These are phyloP conservation scores for Rutstroemia sp. DNA, from an alignment of 2,329 filamentous ascomycete species.

Conservation along the genomic window DNA sequence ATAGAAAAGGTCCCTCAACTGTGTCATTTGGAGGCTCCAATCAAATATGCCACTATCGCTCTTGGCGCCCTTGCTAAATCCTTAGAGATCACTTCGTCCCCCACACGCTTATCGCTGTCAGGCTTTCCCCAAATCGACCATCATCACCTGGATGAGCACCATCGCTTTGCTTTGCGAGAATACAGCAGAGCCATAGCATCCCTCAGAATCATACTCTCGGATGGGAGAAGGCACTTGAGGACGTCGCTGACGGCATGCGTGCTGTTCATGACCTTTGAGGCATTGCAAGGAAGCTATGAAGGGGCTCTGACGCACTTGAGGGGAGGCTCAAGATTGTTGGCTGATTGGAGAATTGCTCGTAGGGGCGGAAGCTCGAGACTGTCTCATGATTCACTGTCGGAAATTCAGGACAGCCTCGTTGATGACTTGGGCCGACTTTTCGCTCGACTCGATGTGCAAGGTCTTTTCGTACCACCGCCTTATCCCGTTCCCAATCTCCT, in stretches of 20 bases:
- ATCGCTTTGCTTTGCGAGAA: slow-evolving; percentile 25
- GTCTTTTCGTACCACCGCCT: slow-evolving; percentile 26
- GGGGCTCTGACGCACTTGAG: slow-evolving; percentile 27
- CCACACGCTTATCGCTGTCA: slow-evolving; percentile 24
- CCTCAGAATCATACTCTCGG: slow-evolving; percentile 22
- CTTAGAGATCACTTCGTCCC: slow-evolving; percentile 26
- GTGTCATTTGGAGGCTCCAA: slow-evolving; percentile 26
- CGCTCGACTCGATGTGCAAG: slow-evolving; percentile 27
- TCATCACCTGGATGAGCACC: slow-evolving; percentile 27
- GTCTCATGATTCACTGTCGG: slow-evolving; percentile 28
- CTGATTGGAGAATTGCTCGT: slow-evolving; percentile 27
- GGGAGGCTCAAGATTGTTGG: slow-evolving; percentile 25
- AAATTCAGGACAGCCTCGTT: slow-evolving; percentile 28
- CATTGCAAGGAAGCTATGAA: slow-evolving; percentile 28
- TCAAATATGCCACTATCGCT: slow-evolving; percentile 27
- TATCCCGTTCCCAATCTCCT: slow-evolving; percentile 27
- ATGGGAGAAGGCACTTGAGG: slow-evolving; percentile 26
- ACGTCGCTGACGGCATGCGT: slow-evolving; percentile 27
- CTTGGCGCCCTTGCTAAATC: slow-evolving; percentile 27
- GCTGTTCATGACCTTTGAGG: slow-evolving; percentile 28
- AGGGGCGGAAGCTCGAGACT: slow-evolving; percentile 23
- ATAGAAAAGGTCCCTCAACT: slow-evolving; percentile 29
- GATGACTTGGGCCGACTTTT: slow-evolving; percentile 29
- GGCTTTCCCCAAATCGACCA: slow-evolving; percentile 29
- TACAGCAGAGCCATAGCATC: slow-evolving; percentile 27